Percentiles rank a stretch among this genome's conserved stretches.
phyloP scores from a whole-genome alignment of 495 filamentous ascomycete genomes.

The Cairneyella variabilis region DNA sequence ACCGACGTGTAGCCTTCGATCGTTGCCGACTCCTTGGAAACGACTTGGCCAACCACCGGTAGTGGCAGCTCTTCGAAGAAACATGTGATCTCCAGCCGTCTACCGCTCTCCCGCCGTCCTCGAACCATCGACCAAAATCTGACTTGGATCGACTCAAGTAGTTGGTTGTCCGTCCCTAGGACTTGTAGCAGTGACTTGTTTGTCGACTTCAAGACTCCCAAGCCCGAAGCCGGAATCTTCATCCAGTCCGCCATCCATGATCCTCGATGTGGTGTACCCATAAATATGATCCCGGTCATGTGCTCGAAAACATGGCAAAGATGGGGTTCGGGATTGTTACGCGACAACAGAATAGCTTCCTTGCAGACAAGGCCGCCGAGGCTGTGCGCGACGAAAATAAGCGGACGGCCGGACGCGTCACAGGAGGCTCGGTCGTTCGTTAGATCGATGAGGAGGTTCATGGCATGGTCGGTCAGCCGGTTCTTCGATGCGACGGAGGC shows the following conservation, averaged over 20 bases:
- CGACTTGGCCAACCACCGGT: constrained; percentile 4
- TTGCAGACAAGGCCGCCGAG: constrained; percentile 51
- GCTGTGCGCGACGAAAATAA: constrained; percentile 48
- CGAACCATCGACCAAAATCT: constrained; percentile 23
- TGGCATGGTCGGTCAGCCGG: constrained; percentile 26
- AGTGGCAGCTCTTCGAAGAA: constrained; percentile 27
- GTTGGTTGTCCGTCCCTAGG: constrained; percentile 17
- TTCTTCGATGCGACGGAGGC: constrained; percentile 19
- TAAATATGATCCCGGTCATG: constrained; percentile 14
- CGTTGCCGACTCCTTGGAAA: constrained; percentile 22
- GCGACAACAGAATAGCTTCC: constrained; percentile 21
- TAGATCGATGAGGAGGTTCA: constrained; percentile 27
- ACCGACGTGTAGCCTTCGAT: constrained; percentile 23
- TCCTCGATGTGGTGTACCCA: constrained; percentile 19
- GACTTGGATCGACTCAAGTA: constrained; percentile 23
- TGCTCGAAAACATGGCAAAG: constrained; percentile 10
- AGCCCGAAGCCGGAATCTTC: constrained; percentile 11
- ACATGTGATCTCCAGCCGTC: constrained; percentile 22
- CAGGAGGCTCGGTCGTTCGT: constrained; percentile 11
- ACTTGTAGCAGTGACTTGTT: constrained; percentile 22
- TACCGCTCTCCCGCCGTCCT: constrained; percentile 6
- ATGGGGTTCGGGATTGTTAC: constrained; percentile 12
- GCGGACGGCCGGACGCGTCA: constrained; percentile 24
- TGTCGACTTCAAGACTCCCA: constrained; percentile 24
- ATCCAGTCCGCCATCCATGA: constrained; percentile 19